Conservation (phyloP, 2,329 filamentous ascomycete genomes). For the Aspergillus sp. region DNA sequence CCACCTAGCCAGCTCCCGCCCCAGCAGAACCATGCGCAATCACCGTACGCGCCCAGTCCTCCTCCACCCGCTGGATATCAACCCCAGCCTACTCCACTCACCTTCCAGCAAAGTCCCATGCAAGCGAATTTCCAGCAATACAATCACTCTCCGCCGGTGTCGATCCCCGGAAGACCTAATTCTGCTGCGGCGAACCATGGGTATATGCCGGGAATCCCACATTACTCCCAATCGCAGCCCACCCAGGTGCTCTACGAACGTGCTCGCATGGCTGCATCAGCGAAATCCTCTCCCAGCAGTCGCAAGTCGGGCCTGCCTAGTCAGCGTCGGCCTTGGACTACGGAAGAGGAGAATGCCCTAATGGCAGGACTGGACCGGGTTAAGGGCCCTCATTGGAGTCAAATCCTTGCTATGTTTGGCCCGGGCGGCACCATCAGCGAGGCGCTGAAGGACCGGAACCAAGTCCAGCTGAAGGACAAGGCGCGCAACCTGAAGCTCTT, state of each 20-base stretch:
- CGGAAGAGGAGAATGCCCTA: conserved; percentile 84
- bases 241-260: conserved; percentile 59
- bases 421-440: conserved; percentile 76
- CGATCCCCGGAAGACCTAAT: conserved; percentile 30
- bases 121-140: conserved; percentile 44
- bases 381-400: conserved; percentile 89
- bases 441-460: conserved; percentile 81
- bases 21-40: conserved; percentile 20
- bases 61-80: conserved; percentile 35
- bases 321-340: conserved; percentile 77
- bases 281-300: conserved; percentile 54
- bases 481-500: conserved; percentile 86
- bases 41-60: conserved; percentile 32
- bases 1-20: conserved; percentile 22
- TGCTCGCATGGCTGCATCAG: conserved; percentile 55
- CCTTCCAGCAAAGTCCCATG: conserved; percentile 41
- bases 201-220: conserved; percentile 47
- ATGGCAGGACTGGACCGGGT: conserved; percentile 87
- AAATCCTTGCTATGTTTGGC: conserved; percentile 83
- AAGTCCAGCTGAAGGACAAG: conserved; percentile 91
- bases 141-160: conserved; percentile 32
- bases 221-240: conserved; percentile 48
- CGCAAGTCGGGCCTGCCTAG: conserved; percentile 54
- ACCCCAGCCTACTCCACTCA: conserved; percentile 29
- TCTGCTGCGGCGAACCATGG: conserved; percentile 39